Percentiles rank a stretch among this genome's conserved stretches.
phyloP scores from a whole-genome alignment of 1,284 basidiomycete genomes.

The Dichomitus squalens region DNA sequence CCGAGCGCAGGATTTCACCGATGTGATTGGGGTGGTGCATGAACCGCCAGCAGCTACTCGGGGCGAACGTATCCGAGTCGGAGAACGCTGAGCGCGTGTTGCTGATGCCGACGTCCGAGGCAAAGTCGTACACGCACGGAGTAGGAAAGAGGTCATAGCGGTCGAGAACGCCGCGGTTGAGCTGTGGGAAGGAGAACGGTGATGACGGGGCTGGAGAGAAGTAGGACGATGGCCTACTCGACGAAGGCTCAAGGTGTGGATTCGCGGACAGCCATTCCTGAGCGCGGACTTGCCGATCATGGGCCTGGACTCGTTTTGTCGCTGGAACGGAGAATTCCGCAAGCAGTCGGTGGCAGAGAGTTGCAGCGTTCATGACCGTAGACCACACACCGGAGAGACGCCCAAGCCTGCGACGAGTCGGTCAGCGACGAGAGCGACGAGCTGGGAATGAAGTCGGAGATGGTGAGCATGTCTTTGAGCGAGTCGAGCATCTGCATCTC shows the following conservation, averaged over 20 bases:
- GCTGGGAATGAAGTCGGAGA: conserved; percentile 48
- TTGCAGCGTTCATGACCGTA: conserved; percentile 49
- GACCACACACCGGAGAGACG: conserved; percentile 60
- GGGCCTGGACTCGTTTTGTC: conserved; percentile 38
- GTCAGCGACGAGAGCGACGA: conserved; percentile 50
- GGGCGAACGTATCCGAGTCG: conserved; percentile 60
- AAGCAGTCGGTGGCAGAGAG: conserved; percentile 59
- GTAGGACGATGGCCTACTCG: conserved; percentile 48
- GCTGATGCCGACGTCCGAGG: conserved; percentile 55
- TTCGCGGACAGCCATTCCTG: conserved; percentile 82
- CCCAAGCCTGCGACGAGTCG: conserved; percentile 53
- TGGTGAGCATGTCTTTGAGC: conserved; percentile 49
- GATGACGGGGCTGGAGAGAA: conserved; percentile 49
- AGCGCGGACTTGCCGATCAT: conserved; percentile 80
- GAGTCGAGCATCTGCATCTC: conserved; percentile 31
- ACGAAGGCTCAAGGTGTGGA: conserved; percentile 64
- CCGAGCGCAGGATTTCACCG: conserved; percentile 78
- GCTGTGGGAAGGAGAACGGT: conserved; percentile 60
- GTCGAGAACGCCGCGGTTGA: conserved; percentile 75
- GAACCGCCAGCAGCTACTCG: conserved; percentile 65
- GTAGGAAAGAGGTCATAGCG: conserved; percentile 77
- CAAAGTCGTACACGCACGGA: conserved; percentile 53
- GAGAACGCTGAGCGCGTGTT: conserved; percentile 68
- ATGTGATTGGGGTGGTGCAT: conserved; percentile 82
- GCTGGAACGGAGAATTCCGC: conserved; percentile 47